Conservation (phyloP, 495 filamentous ascomycete genomes). For the Thermochaetoides thermophila region DNA sequence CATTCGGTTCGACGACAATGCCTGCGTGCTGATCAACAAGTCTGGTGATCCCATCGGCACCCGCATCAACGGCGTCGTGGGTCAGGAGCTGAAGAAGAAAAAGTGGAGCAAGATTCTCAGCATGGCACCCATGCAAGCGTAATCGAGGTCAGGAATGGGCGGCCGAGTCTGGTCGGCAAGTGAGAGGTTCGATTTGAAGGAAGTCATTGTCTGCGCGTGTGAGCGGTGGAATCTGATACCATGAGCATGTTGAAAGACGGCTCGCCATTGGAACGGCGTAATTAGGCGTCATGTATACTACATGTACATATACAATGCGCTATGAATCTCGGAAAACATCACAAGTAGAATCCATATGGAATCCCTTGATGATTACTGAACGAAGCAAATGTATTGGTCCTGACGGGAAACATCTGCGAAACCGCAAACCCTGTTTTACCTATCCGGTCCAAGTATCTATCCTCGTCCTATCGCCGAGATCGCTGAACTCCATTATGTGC, state of each 20-base stretch:
- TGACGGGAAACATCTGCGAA: neutral
- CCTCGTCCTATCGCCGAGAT: too few relatives aligned
- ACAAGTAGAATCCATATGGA: neutral
- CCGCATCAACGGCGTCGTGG: constrained; percentile 80
- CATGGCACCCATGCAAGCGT: constrained; percentile 86
- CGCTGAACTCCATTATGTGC: constrained; percentile 7
- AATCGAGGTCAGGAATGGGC: constrained; percentile 13
- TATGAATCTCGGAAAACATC: neutral
- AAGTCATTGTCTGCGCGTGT: too few relatives aligned
- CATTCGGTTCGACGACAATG: constrained; percentile 93
- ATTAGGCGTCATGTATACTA: constrained; percentile 10
- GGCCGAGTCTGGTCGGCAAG: neutral
- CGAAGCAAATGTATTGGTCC: constrained; percentile 1
- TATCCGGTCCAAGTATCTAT: too few relatives aligned
- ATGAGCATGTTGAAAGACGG: too few relatives aligned
- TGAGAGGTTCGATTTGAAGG: neutral
- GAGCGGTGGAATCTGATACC: constrained; percentile 1
- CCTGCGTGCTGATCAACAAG: constrained; percentile 95
- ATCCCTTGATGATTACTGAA: neutral
- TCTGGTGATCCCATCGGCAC: constrained; percentile 88
- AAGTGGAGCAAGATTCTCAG: constrained; percentile 97
- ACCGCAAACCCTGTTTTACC: too few relatives aligned
- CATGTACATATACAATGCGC: constrained; percentile 7
- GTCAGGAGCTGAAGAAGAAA: constrained; percentile 69
- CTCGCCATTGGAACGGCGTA: constrained; percentile 3